These are phyloP conservation scores for Malassezia nana DNA, from an alignment of 1,284 basidiomycete genomes.

Conservation along the genomic window DNA sequence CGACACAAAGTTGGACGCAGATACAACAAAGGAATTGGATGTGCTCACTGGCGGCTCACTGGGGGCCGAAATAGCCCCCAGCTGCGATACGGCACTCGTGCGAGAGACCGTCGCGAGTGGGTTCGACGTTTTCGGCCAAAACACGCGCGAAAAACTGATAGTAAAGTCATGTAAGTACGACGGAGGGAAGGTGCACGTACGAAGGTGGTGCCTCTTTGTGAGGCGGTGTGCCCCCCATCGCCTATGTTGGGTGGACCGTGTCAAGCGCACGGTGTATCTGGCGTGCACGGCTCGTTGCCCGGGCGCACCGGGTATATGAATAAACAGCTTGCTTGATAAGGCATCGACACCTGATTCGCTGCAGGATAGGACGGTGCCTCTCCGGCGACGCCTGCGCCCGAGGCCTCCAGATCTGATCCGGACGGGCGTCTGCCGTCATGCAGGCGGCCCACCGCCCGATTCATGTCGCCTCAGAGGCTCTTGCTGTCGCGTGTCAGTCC, in stretches of 20 bases:
- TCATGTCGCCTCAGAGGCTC: not conserved
- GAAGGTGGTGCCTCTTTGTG: not conserved
- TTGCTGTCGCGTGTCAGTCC: not conserved
- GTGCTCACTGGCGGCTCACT: not conserved
- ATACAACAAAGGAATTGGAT: not conserved
- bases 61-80: not conserved
- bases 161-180: not conserved
- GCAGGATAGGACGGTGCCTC: not conserved
- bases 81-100: conserved; percentile 4
- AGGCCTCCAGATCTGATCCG: not conserved
- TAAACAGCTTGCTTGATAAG: not conserved
- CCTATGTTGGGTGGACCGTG: not conserved
- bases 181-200: not conserved
- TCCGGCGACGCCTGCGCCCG: too few relatives aligned
- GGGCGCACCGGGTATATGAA: not conserved
- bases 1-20: not conserved
- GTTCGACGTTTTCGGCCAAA: conserved; percentile 13
- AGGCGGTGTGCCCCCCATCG: not conserved
- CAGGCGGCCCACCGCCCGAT: not conserved
- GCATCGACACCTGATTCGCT: not conserved
- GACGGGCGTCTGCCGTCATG: not conserved
- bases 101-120: conserved; percentile 12
- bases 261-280: not conserved
- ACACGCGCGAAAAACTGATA: conserved; percentile 9
- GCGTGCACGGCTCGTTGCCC: not conserved